Evolutionary conservation across 352 stramenopile species (phyloP).

Genomic region (Hyaloperonospora brassicae): DNA sequence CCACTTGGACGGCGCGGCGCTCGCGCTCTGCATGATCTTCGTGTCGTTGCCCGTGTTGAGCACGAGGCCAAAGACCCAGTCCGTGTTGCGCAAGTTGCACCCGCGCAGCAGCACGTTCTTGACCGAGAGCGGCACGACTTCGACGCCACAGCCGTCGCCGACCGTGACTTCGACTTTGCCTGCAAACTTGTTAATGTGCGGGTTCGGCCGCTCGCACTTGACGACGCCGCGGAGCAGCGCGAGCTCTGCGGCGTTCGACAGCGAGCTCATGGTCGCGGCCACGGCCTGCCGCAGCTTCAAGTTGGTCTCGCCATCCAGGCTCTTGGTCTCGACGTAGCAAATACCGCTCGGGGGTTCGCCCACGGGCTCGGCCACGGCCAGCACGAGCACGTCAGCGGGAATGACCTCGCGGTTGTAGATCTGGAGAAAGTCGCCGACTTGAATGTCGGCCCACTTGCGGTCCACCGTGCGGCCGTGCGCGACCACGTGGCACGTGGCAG

Average conservation of each 20-base stretch:
- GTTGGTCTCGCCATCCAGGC: slow-evolving; percentile 89
- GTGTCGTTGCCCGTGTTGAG: slow-evolving; percentile 88
- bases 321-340: slow-evolving; percentile 88
- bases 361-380: slow-evolving; percentile 65
- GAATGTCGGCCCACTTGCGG: slow-evolving; percentile 63
- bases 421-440: slow-evolving; percentile 81
- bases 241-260: slow-evolving; percentile 46
- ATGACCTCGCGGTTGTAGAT: slow-evolving; percentile 79
- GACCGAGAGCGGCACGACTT: slow-evolving; percentile 68
- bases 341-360: slow-evolving; percentile 63
- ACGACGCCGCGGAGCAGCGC: slow-evolving; percentile 51
- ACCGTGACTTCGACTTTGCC: slow-evolving; percentile 73
- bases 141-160: slow-evolving; percentile 50
- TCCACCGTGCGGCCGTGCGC: slow-evolving; percentile 70
- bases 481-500: slow-evolving; percentile 56
- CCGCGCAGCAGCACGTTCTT: slow-evolving; percentile 88
- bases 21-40: slow-evolving; percentile 87
- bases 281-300: slow-evolving; percentile 84
- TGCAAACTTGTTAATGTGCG: slow-evolving; percentile 85
- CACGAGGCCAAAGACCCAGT: slow-evolving; percentile 81
- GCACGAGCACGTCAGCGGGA: slow-evolving; percentile 77
- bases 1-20: slow-evolving; percentile 68
- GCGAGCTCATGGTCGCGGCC: slow-evolving; percentile 51
- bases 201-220: slow-evolving; percentile 73
- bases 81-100: slow-evolving; percentile 83